phyloP scores from a whole-genome alignment of 306 rosid species.

The Alnus rubra region DNA sequence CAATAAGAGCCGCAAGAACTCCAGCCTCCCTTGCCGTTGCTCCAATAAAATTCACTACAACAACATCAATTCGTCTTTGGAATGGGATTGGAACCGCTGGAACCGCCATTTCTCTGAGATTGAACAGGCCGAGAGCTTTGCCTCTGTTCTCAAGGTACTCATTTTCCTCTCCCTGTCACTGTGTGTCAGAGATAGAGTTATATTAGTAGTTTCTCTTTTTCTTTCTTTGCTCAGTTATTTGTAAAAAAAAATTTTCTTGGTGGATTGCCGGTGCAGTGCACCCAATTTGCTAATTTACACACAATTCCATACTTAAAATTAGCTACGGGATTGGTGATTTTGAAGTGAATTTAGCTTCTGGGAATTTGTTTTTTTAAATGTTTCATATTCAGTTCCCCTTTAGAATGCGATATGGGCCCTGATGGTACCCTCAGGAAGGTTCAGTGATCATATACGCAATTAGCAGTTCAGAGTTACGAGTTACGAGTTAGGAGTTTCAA shows the following conservation, averaged over 20 bases:
- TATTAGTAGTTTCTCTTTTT: neutral
- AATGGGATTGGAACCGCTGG: constrained; percentile 97
- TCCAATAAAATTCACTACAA: constrained; percentile 22
- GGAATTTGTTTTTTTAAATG: neutral
- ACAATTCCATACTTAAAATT: neutral
- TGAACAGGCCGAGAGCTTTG: constrained; percentile 89
- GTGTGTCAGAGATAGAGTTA: neutral
- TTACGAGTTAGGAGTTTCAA: too few species aligned
- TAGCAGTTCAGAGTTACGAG: too few species aligned
- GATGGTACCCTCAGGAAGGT: too few species aligned
- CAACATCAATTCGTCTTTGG: constrained; percentile 39
- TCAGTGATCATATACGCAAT: too few species aligned
- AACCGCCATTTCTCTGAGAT: constrained; percentile 88
- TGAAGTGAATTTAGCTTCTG: neutral
- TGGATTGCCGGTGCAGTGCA: neutral
- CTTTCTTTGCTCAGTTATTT: neutral
- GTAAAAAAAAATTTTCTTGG: neutral
- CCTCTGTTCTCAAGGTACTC: constrained; percentile 83
- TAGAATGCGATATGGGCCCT: too few species aligned
- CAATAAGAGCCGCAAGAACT: constrained; percentile 37
- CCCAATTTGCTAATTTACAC: neutral
- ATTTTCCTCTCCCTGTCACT: neutral
- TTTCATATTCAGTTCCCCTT: neutral
- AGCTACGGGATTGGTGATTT: neutral
- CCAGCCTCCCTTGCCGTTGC: constrained; percentile 52